Evolutionary conservation across 805 yeast genomes (phyloP), one percentile per base, ranked within the genome.

Genomic region (Starmerella khaoyaiensis): DNA sequence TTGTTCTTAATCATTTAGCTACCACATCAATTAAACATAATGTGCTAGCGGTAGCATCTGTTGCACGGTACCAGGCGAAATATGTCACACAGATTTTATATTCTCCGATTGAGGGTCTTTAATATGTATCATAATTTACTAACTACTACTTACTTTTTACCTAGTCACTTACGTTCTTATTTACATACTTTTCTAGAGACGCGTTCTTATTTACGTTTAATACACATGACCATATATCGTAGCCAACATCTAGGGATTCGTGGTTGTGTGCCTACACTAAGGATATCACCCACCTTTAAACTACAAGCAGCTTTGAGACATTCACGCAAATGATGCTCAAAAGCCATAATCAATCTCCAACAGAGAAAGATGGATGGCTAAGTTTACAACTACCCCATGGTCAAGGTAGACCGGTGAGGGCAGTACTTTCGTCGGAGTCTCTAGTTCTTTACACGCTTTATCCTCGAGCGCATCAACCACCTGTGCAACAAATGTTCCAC

Each of bases 11-110:
- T 55, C 97, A 86, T 58, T 64, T 86, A 58, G 94, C 95, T n/a
- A 86, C 96, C 6, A 83, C 95, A 9, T 77, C 90, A 46, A 86
- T 86, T 52, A 83, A 86, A 54, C 94, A 86, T 54, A 84, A 83
- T 57, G 87, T 94, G 0, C 65, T 86, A 40, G 93, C 96, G 6
- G 96, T 86, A 32, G 95, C 95, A 3, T 74, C 84, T 28, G 82
- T 86, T 16, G 86, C 82, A 24, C 68, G 96, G 55, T 86, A 86
- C 62, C 76, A 83, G 79, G 69, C 86, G 42, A 86, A 86, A 61
- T 86, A 84, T 56, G 90, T 78, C 17, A 86, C 96, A 1, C 96
- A 86, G 59, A 80, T 86, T 22, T 65, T 86, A 42, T 86, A 84
- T 58, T 93, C 94, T 18, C 96, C 96, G 10, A 58, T 80, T 37